Conservation (phyloP, 768 basidiomycete species). For the Pholiota conissans region DNA sequence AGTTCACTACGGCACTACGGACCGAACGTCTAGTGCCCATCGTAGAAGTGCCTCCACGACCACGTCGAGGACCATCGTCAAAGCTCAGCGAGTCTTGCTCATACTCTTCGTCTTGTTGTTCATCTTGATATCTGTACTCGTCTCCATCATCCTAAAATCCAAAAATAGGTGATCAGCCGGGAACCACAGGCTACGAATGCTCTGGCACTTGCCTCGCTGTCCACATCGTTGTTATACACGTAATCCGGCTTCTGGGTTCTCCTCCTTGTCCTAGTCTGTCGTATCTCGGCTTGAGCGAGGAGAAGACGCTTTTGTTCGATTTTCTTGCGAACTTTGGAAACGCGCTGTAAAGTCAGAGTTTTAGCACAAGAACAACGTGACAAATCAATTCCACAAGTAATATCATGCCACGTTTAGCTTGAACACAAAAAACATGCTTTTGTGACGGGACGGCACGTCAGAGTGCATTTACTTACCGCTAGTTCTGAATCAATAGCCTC, state of each 20-base stretch:
- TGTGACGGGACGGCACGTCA: constrained; percentile 10
- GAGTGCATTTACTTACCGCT: constrained; percentile 50
- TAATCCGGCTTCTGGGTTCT: constrained; percentile 78
- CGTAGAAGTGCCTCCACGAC: constrained; percentile 28
- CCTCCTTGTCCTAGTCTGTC: constrained; percentile 77
- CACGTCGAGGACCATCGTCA: constrained; percentile 47
- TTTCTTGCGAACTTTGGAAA: constrained; percentile 68
- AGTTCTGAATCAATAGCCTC: constrained; percentile 69
- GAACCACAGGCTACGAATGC: constrained; percentile 11
- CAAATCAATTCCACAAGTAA: neutral
- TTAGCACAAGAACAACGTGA: constrained; percentile 2
- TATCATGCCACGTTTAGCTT: constrained; percentile 4
- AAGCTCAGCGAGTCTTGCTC: constrained; percentile 56
- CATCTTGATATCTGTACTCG: constrained; percentile 66
- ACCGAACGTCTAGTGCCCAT: constrained; percentile 53
- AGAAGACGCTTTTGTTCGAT: constrained; percentile 65
- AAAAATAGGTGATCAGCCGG: constrained; percentile 31
- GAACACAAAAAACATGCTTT: constrained; percentile 6
- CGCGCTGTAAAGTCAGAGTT: constrained; percentile 48
- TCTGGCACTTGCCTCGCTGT: constrained; percentile 58
- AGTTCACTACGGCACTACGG: constrained; percentile 46
- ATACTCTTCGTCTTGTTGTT: constrained; percentile 64
- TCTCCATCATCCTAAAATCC: constrained; percentile 51
- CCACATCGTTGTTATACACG: constrained; percentile 67
- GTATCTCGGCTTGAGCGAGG: constrained; percentile 74